phyloP scores from a whole-genome alignment of 208 protist genomes.

The Trypanosoma rangeli region DNA sequence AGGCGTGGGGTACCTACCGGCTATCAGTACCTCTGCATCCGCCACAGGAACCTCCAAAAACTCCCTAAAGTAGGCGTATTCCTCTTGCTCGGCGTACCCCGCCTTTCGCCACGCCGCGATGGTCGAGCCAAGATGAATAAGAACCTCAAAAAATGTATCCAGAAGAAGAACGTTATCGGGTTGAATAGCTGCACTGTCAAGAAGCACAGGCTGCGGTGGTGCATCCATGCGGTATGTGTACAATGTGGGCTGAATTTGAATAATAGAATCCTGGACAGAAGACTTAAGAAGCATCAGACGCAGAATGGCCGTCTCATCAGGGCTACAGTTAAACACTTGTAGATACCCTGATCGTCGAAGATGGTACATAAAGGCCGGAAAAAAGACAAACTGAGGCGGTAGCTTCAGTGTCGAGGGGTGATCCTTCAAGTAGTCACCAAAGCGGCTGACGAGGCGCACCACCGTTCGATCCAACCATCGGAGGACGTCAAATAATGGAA shows the following conservation, averaged over 20 bases:
- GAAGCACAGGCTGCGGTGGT: slow-evolving; percentile 85
- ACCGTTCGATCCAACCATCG: slow-evolving; percentile 98
- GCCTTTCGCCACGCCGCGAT: slow-evolving; percentile 96
- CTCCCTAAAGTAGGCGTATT: slow-evolving; percentile 94
- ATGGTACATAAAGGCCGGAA: slow-evolving; percentile 99
- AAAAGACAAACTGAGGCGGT: slow-evolving; percentile 92
- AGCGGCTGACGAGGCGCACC: slow-evolving; percentile 97
- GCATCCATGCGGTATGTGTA: slow-evolving; percentile 95
- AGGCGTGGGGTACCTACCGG: slow-evolving; percentile 94
- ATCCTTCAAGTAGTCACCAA: slow-evolving; percentile 93
- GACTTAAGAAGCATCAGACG: slow-evolving; percentile 96
- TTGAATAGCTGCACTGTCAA: slow-evolving; percentile 90
- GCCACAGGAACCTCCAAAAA: slow-evolving; percentile 93
- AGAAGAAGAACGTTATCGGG: slow-evolving; percentile 97
- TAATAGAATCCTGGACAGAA: slow-evolving; percentile 92
- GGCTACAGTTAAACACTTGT: slow-evolving; percentile 97
- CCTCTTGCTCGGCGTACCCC: slow-evolving; percentile 92
- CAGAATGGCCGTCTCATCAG: slow-evolving; percentile 98
- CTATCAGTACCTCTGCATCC: slow-evolving; percentile 91
- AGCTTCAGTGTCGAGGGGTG: slow-evolving; percentile 92
- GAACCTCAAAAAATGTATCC: slow-evolving; percentile 99
- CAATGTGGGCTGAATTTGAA: slow-evolving; percentile 99
- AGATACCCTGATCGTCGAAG: slow-evolving; percentile 97
- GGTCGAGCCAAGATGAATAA: slow-evolving; percentile 96
- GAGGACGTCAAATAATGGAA: slow-evolving; percentile 97